A percentile compares a stretch with the other conserved stretches of the same genome.
Conservation (phyloP, 2,329 filamentous ascomycete species). For the Neophaeococcomyces mojaviensis region DNA sequence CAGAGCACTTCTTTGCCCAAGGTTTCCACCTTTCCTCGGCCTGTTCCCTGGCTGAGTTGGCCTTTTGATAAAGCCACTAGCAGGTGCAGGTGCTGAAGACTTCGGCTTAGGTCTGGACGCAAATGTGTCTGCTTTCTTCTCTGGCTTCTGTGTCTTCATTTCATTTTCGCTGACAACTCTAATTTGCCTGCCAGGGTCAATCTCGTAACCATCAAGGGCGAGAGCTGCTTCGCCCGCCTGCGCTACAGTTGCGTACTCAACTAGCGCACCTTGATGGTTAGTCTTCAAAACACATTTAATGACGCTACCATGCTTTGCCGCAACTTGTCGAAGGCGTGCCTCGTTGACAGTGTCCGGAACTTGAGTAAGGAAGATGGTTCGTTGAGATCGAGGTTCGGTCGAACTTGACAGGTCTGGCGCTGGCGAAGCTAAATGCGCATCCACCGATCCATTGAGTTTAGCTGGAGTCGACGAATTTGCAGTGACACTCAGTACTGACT, state of each 20-base stretch:
- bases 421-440: slow-evolving; percentile 26
- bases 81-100: slow-evolving; percentile 24
- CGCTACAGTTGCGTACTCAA: slow-evolving; percentile 68
- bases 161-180: slow-evolving; percentile 46
- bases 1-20: slow-evolving; percentile 2
- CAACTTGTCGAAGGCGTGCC: slow-evolving; percentile 65
- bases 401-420: slow-evolving; percentile 27
- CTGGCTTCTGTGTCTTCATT: slow-evolving; percentile 37
- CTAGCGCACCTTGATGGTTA: slow-evolving; percentile 73
- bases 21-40: slow-evolving; percentile 6
- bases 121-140: slow-evolving; percentile 35
- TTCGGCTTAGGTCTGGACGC: slow-evolving; percentile 33
- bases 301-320: slow-evolving; percentile 63
- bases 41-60: slow-evolving; percentile 5
- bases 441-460: background rate
- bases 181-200: slow-evolving; percentile 35
- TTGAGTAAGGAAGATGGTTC: slow-evolving; percentile 74
- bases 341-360: slow-evolving; percentile 91
- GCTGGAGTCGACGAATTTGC: slow-evolving; percentile 15
- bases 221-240: slow-evolving; percentile 57
- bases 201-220: slow-evolving; percentile 41
- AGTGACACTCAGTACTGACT: background rate
- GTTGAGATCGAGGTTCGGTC: slow-evolving; percentile 45
- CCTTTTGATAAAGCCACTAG: slow-evolving; percentile 29
- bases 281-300: slow-evolving; percentile 72